A percentile compares a stretch with the other conserved stretches of the same genome.
These are phyloP conservation scores for Lactuca saligna DNA, from an alignment of 129 eudicot genomes.

Conservation along the genomic window DNA sequence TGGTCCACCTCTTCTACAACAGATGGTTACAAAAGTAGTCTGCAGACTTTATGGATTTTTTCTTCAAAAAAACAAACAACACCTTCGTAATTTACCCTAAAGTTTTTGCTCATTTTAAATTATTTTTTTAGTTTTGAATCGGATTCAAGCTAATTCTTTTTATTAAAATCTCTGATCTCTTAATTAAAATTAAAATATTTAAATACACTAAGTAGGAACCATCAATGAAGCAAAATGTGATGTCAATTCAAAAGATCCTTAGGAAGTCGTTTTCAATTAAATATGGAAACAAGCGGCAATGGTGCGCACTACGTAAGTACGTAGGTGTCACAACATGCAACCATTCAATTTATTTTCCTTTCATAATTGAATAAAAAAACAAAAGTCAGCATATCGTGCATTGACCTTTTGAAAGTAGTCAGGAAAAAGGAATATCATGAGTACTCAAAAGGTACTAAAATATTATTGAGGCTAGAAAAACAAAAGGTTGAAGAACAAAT, in stretches of 20 bases:
- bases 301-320: conserved; percentile 13
- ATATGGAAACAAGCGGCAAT: conserved; percentile 28
- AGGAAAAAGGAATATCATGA: background rate
- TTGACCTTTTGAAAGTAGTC: background rate
- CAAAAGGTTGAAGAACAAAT: conserved; percentile 46
- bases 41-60: too few species aligned
- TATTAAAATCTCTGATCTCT: too few species aligned
- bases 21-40: too few species aligned
- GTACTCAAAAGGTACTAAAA: too few species aligned
- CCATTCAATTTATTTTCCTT: conserved; percentile 14
- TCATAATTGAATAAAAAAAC: background rate
- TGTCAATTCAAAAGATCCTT: conserved; percentile 12
- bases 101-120: too few species aligned
- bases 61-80: too few species aligned
- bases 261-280: conserved; percentile 3
- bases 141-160: too few species aligned
- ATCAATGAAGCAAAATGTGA: background rate
- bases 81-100: too few species aligned
- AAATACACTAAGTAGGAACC: background rate
- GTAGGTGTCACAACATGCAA: conserved; percentile 27
- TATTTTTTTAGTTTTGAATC: too few species aligned
- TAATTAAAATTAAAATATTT: too few species aligned
- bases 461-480: background rate
- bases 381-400: background rate
- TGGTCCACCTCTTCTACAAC: too few species aligned